Percentiles rank a stretch among this genome's conserved stretches.
Evolutionary conservation across 371 early-diverging fungal species (phyloP).

Genomic region (Capniomyces stellatus): DNA sequence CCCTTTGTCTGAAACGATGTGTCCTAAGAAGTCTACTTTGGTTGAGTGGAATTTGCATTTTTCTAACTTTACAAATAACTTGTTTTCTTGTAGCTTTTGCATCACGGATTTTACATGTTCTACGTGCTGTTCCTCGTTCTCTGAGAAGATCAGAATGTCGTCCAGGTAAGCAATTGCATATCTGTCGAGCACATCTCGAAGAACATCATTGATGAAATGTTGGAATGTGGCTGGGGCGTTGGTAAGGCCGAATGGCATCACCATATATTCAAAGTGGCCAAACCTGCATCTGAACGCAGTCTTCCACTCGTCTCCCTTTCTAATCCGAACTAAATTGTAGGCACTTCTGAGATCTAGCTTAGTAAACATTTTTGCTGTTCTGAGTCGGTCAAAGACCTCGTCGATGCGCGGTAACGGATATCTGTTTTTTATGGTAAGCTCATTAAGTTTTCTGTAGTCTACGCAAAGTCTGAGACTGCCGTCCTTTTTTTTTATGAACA

Average conservation of each 20-base stretch:
- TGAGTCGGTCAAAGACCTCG: conserved; percentile 15
- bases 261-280: conserved; percentile 27
- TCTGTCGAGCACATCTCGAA: conserved; percentile 19
- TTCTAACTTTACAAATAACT: conserved; percentile 13
- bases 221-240: conserved; percentile 30
- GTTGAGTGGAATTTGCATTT: conserved; percentile 32
- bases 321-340: conserved; percentile 22
- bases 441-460: conserved; percentile 23
- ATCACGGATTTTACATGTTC: conserved; percentile 22
- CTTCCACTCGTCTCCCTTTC: conserved; percentile 13
- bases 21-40: conserved; percentile 27
- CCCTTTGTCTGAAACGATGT: conserved; percentile 11
- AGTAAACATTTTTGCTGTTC: conserved; percentile 6
- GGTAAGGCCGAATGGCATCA: conserved; percentile 30
- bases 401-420: conserved; percentile 19
- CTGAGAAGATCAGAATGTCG: conserved; percentile 33
- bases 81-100: conserved; percentile 8
- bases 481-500: conserved; percentile 34
- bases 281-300: conserved; percentile 30
- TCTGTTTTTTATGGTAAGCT: conserved; percentile 16
- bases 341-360: conserved; percentile 18
- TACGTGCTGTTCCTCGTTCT: conserved; percentile 25
- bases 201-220: conserved; percentile 16
- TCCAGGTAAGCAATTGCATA: conserved; percentile 31
- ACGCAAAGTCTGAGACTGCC: conserved; percentile 24